A percentile compares a stretch with the other conserved stretches of the same genome.
Conservation (phyloP, 1,284 basidiomycete genomes). For the Microbotryomycetes sp. region DNA sequence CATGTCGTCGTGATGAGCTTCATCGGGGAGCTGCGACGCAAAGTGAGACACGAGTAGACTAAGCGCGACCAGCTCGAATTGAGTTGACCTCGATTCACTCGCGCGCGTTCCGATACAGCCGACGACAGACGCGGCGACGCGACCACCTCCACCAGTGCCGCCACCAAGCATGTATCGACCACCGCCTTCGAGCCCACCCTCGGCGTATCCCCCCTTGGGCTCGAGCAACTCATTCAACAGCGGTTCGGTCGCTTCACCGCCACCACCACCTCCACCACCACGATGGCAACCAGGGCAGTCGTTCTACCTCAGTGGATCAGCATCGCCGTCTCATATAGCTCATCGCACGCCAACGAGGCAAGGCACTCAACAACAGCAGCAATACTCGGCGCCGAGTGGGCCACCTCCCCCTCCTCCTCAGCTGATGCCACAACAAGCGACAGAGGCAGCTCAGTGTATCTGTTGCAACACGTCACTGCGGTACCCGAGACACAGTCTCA, state of each 20-base stretch:
- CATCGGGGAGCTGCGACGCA: no score
- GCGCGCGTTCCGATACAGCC: no score
- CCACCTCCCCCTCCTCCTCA: background rate
- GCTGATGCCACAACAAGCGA: background rate
- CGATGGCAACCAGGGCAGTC: background rate
- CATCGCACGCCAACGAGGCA: slow-evolving; percentile 9
- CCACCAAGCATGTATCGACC: background rate
- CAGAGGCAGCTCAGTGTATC: slow-evolving; percentile 8
- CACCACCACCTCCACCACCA: background rate
- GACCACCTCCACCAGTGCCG: background rate
- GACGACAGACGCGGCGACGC: no score
- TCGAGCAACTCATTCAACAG: background rate
- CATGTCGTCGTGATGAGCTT: no score
- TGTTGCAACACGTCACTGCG: slow-evolving; percentile 17
- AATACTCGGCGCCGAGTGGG: background rate
- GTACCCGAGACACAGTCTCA: slow-evolving; percentile 7
- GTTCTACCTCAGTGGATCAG: slow-evolving; percentile 18
- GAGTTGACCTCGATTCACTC: background rate
- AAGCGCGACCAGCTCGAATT: no score
- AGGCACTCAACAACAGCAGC: background rate
- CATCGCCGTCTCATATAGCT: slow-evolving; percentile 4
- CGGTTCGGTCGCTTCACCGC: background rate
- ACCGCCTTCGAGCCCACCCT: background rate
- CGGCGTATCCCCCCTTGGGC: slow-evolving; percentile 1
- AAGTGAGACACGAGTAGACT: no score